These are phyloP conservation scores for Trichophyton schoenleinii DNA, from an alignment of 2,329 filamentous ascomycete species.

Conservation along the genomic window DNA sequence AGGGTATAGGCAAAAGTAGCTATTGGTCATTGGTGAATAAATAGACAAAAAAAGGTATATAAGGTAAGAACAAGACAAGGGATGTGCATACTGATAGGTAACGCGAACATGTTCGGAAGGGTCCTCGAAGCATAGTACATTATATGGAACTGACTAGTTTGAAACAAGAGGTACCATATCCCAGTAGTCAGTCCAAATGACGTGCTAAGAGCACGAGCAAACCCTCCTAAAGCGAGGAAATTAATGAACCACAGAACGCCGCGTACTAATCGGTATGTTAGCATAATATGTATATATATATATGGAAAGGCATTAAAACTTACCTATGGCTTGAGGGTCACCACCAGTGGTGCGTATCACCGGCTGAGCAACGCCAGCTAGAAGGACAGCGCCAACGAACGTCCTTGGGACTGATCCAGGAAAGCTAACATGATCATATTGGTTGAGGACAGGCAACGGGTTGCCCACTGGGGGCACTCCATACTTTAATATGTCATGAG, in stretches of 20 bases:
- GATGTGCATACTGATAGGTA: conserved; percentile 57
- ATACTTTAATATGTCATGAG: conserved; percentile 76
- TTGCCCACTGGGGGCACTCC: conserved; percentile 53
- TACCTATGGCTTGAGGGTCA: not conserved
- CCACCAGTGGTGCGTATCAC: conserved; percentile 39
- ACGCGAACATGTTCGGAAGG: conserved; percentile 93
- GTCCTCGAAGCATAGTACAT: conserved; percentile 86
- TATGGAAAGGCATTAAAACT: not conserved
- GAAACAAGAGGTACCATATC: conserved; percentile 68
- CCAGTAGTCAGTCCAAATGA: conserved; percentile 58
- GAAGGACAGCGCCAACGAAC: conserved; percentile 67
- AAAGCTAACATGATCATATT: conserved; percentile 82
- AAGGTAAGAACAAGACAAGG: too few relatives aligned
- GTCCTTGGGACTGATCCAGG: conserved; percentile 84
- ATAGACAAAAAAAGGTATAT: not conserved
- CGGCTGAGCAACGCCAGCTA: conserved; percentile 61
- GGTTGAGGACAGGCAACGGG: not conserved
- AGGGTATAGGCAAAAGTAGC: conserved; percentile 6
- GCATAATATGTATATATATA: not conserved
- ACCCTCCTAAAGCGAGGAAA: conserved; percentile 52
- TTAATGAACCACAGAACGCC: conserved; percentile 69
- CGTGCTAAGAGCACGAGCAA: conserved; percentile 49
- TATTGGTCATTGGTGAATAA: not conserved
- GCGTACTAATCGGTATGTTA: conserved; percentile 42
- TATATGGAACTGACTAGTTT: conserved; percentile 79